A percentile compares a stretch with the other conserved stretches of the same genome.
phyloP scores from a whole-genome alignment of 2,329 filamentous ascomycete genomes.

The Teratosphaeria nubilosa region DNA sequence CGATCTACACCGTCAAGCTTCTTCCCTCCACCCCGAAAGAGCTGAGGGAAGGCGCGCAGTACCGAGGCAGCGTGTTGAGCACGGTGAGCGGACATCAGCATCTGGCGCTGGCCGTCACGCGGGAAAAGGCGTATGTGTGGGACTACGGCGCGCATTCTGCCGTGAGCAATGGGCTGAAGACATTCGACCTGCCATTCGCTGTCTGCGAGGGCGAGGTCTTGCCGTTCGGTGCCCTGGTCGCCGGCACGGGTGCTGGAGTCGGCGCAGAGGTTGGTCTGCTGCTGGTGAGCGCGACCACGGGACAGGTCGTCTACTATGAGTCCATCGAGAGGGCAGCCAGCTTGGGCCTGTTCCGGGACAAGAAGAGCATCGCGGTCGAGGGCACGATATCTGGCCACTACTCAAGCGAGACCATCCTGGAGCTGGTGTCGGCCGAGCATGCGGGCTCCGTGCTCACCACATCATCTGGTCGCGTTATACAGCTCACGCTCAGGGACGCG shows the following conservation, averaged over 20 bases:
- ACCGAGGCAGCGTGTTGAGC: conserved; percentile 22
- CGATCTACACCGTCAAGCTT: conserved; percentile 76
- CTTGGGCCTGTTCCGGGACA: conserved; percentile 71
- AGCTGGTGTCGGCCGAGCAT: conserved; percentile 74
- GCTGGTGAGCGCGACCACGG: conserved; percentile 71
- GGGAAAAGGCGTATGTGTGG: conserved; percentile 80
- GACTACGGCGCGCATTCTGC: conserved; percentile 58
- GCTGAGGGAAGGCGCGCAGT: conserved; percentile 56
- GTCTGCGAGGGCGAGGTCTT: conserved; percentile 60
- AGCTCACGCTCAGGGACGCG: conserved; percentile 73
- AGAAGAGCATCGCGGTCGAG: conserved; percentile 63
- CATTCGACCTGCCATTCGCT: conserved; percentile 66
- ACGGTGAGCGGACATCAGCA: conserved; percentile 6
- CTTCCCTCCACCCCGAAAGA: conserved; percentile 72
- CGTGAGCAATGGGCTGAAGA: conserved; percentile 63
- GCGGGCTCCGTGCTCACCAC: conserved; percentile 79
- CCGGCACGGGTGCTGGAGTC: conserved; percentile 53
- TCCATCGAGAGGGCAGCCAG: conserved; percentile 83
- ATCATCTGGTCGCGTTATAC: conserved; percentile 75
- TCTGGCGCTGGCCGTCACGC: conserved; percentile 63
- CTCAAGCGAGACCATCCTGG: conserved; percentile 65
- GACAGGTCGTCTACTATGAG: conserved; percentile 90
- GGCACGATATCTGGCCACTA: conserved; percentile 61
- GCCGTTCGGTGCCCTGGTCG: conserved; percentile 74
- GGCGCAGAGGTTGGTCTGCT: conserved; percentile 70